Evolutionary conservation across 805 yeast genomes (phyloP), one percentile per base, ranked within the genome.

Genomic region (Millerozyma miso): DNA sequence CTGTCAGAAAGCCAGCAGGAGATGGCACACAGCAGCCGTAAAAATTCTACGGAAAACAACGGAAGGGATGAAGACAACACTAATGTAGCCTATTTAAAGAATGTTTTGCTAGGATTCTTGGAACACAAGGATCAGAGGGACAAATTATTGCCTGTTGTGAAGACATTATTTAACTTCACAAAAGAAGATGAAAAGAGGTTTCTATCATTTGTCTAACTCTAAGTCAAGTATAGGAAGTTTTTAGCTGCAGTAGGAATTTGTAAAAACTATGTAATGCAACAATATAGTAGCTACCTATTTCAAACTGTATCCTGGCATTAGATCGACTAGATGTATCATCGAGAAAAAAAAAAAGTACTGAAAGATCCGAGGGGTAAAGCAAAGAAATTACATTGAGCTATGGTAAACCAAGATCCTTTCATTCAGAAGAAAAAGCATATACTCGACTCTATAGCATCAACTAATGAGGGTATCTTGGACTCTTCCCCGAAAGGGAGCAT

Each of bases 41-140:
- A 42, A 31, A 20, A 35, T 12, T 48, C 54, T 3, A 18, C 34
- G 14, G 47, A 40, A 4, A 19, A 60, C 63, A 15, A 40, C 35
- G 19, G 38, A 10, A 47, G 40, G 16, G 14, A 46, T 36, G 36
- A 31, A 32, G 26, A 34, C 8, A 40, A 44, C 13, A 41, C 55
- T 2, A 54, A 51, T 38, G 71, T 83, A 16, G 87, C 95, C 10
- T 91, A 91, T 58, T 73, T 89, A 40, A 87, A 86, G 60, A 93
- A 93, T 58, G 97, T 91, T 2, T 62, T 91, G n/a, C 67, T 91
- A 2, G 97, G 97, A 2, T 93, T 85, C 59, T 63, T 93, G 42
- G 97, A 90, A 56, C 96, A 87, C 58, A 85, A 77, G 55, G 99
- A 91, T n/a, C 97, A 90, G 62, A 74, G 98, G 45, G 80, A 74